A percentile compares a stretch with the other conserved stretches of the same genome.
Evolutionary conservation across 108 stramenopile genomes (phyloP).

Genomic region (Nitzschia putrida): DNA sequence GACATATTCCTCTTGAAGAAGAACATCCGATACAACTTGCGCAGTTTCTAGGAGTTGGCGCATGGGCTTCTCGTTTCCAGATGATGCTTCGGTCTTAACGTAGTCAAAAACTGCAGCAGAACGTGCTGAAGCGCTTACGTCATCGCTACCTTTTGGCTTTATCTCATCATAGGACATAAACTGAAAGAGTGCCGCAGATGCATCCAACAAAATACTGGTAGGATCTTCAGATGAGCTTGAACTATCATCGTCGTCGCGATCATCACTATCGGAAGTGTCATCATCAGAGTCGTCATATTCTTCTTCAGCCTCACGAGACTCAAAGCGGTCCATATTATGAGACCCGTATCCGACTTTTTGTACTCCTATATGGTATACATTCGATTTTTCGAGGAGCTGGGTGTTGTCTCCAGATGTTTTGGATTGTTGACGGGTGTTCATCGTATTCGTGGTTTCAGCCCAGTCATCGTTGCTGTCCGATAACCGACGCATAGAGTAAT

Average conservation of each 20-base stretch:
- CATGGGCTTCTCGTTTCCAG: slow-evolving; percentile 29
- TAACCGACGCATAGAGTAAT: background rate
- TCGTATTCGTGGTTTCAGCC: background rate
- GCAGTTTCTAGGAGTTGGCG: slow-evolving; percentile 32
- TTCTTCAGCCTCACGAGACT: background rate
- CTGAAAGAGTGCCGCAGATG: slow-evolving; percentile 40
- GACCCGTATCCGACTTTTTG: background rate
- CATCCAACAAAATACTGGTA: slow-evolving; percentile 20
- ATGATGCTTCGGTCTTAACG: slow-evolving; percentile 10
- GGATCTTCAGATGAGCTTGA: background rate
- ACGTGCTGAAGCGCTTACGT: slow-evolving; percentile 15
- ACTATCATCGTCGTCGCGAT: background rate
- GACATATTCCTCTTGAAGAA: slow-evolving; percentile 9
- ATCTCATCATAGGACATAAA: background rate
- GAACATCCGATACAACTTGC: slow-evolving; percentile 21
- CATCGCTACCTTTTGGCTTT: slow-evolving; percentile 8
- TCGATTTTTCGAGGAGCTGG: too few species aligned
- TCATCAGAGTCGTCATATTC: background rate
- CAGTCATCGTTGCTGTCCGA: background rate
- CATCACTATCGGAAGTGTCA: background rate
- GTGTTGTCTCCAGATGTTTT: background rate
- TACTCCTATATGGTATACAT: background rate
- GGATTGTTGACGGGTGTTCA: background rate
- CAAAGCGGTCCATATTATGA: background rate
- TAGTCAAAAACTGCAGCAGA: slow-evolving; percentile 23